Percentiles rank a stretch among this genome's conserved stretches.
Evolutionary conservation across 2,329 filamentous ascomycete genomes (phyloP).

Genomic region (Xylaria sp.): DNA sequence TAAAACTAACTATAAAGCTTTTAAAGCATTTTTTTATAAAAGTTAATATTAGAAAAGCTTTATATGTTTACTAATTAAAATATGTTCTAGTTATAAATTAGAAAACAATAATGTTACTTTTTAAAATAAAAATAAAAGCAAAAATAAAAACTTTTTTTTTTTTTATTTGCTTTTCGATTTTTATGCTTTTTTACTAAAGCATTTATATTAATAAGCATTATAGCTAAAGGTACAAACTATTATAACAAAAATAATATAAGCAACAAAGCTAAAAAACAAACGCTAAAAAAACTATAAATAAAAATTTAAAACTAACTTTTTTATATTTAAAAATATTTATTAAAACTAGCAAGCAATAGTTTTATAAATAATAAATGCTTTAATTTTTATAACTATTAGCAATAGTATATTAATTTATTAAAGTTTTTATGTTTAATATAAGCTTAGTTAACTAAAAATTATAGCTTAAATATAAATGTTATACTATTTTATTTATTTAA

Average conservation of each 20-base stretch:
- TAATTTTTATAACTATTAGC: constrained; percentile 37
- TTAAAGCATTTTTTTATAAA: constrained; percentile 15
- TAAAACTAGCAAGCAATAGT: constrained; percentile 59
- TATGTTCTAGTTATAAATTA: constrained; percentile 35
- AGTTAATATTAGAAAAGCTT: constrained; percentile 39
- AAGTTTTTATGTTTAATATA: constrained; percentile 39
- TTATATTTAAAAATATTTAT: constrained; percentile 30
- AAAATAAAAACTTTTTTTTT: constrained; percentile 10
- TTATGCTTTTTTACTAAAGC: background rate
- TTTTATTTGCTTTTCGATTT: constrained; percentile 12
- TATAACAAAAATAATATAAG: background rate
- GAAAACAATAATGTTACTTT: background rate
- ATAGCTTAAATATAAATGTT: constrained; percentile 40
- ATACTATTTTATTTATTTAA: constrained; percentile 40
- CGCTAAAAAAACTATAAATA: background rate
- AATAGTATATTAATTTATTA: constrained; percentile 32
- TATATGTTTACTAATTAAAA: constrained; percentile 39
- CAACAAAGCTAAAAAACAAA: background rate
- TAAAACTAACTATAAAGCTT: constrained; percentile 17
- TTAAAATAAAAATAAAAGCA: constrained; percentile 4
- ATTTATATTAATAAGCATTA: background rate
- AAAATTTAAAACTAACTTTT: constrained; percentile 23
- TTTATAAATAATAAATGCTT: constrained; percentile 39
- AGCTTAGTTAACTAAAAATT: constrained; percentile 40
- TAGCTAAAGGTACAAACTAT: background rate